Conservation (phyloP, 805 yeast species). For the Lachancea sp. region DNA sequence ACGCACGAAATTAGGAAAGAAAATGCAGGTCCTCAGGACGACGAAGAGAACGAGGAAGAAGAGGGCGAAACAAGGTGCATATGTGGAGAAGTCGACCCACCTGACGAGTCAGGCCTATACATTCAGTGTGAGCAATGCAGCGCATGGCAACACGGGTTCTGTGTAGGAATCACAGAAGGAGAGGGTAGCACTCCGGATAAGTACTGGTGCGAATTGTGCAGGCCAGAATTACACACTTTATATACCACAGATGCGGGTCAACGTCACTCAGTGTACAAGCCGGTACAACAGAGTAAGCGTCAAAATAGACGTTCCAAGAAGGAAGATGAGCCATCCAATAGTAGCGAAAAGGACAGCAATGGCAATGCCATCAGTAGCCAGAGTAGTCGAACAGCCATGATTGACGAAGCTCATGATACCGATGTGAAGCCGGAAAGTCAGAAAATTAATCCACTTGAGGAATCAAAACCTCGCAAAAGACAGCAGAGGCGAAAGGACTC, state of each 20-base stretch:
- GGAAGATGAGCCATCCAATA: slow-evolving; percentile 4
- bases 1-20: slow-evolving; percentile 6
- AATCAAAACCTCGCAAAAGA: slow-evolving; percentile 5
- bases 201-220: slow-evolving; percentile 90
- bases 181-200: slow-evolving; percentile 81
- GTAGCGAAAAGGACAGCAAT: neutral
- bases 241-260: slow-evolving; percentile 25
- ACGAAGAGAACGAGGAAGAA: slow-evolving; percentile 33
- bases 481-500: slow-evolving; percentile 7
- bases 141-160: slow-evolving; percentile 96
- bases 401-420: slow-evolving; percentile 8
- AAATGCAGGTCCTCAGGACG: neutral
- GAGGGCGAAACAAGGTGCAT: slow-evolving; percentile 43
- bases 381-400: neutral
- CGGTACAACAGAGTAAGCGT: slow-evolving; percentile 35
- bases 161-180: slow-evolving; percentile 71
- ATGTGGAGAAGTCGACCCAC: slow-evolving; percentile 40
- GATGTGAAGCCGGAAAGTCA: slow-evolving; percentile 11
- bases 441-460: slow-evolving; percentile 7
- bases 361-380: neutral
- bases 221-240: slow-evolving; percentile 66
- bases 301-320: slow-evolving; percentile 20
- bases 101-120: slow-evolving; percentile 53
- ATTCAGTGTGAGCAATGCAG: slow-evolving; percentile 87
- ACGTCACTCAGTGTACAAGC: slow-evolving; percentile 32